phyloP scores from a whole-genome alignment of 2,329 filamentous ascomycete genomes.

The Berkeleyomyces rouxiae region DNA sequence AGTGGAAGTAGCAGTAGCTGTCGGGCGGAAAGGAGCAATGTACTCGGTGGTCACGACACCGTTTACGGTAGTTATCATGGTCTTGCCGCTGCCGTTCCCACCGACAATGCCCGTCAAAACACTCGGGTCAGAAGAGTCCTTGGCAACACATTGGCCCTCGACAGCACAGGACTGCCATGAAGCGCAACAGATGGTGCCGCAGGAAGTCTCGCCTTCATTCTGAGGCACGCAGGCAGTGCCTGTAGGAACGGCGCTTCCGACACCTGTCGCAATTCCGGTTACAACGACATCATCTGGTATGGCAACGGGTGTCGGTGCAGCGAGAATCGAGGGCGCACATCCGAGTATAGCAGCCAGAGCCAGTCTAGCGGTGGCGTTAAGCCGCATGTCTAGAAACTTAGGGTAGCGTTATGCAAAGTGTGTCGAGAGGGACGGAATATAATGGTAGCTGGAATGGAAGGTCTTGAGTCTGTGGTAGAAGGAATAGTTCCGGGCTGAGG shows the following conservation, averaged over 20 bases:
- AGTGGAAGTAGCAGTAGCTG: slow-evolving; percentile 34
- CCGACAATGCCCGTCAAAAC: slow-evolving; percentile 20
- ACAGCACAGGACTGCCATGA: slow-evolving; percentile 50
- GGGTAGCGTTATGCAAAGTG: neutral
- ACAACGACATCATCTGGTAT: slow-evolving; percentile 18
- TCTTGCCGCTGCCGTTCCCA: slow-evolving; percentile 19
- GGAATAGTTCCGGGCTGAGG: neutral
- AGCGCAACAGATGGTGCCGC: slow-evolving; percentile 55
- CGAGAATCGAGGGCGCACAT: slow-evolving; percentile 3
- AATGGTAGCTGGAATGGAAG: neutral
- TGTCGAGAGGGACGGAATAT: neutral
- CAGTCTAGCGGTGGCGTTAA: neutral
- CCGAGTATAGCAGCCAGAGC: slow-evolving; percentile 2
- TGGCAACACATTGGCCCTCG: slow-evolving; percentile 39
- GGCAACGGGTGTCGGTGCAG: slow-evolving; percentile 5
- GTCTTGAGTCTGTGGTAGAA: neutral
- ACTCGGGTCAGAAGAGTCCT: slow-evolving; percentile 24
- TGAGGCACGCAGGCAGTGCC: slow-evolving; percentile 32
- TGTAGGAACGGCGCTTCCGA: slow-evolving; percentile 28
- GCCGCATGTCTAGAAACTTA: neutral
- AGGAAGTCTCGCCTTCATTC: slow-evolving; percentile 40
- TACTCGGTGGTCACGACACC: slow-evolving; percentile 38
- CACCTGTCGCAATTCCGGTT: slow-evolving; percentile 39
- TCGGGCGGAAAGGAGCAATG: slow-evolving; percentile 35
- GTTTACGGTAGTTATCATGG: slow-evolving; percentile 29